Base-by-base conservation (phyloP, 257 asterid species). In the Nicotiana tabacum region DNA sequence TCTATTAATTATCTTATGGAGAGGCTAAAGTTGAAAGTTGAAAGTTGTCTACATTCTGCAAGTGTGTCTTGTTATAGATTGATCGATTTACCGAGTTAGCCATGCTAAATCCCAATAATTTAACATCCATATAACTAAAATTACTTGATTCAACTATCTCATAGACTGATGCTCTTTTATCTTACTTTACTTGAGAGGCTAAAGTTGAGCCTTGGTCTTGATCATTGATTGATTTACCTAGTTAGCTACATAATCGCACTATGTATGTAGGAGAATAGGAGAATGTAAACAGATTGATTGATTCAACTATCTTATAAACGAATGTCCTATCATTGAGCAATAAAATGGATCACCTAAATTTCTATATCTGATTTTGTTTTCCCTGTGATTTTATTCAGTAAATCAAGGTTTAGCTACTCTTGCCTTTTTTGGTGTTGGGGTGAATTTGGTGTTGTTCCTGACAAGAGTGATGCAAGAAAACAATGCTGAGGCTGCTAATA, bases 361-460 rank as follows among this genome's bases (percentile, higher is more conserved):
- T 39, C 9, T 70, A 84, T 16, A 30, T 35, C 8, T 29, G 4
- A 62, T n/a, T 17, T 32, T 17, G 18, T 29, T 68, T 68, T 35
- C 24, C 16, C 17, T n/a, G 53, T 55, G 33, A 4, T 30, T 58
- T 81, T 17, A 39, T 78, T 85, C 90, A 96, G 99, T 96, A 81
- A 96, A 96, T 86, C 98, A 96, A 93, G 98, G 98, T 37, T 87
- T 96, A 82, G 98, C 97, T 1, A 96, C 99, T 18, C 93, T 96
- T 1, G 99, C 99, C 3, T 96, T 96, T 88, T 96, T 96, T 61
- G 98, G 99, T 1, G 92, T 95, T 5, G 99, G 99, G 51, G 97
- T 95, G 87, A 95, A 95, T 91, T 85, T 96, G 81, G 99, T 96
- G 77, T 83, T 96, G 81, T 96, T 96, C 89, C 91, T 94, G 5